phyloP scores from a whole-genome alignment of 768 basidiomycete genomes.

The Coprinopsis strossmayeri region DNA sequence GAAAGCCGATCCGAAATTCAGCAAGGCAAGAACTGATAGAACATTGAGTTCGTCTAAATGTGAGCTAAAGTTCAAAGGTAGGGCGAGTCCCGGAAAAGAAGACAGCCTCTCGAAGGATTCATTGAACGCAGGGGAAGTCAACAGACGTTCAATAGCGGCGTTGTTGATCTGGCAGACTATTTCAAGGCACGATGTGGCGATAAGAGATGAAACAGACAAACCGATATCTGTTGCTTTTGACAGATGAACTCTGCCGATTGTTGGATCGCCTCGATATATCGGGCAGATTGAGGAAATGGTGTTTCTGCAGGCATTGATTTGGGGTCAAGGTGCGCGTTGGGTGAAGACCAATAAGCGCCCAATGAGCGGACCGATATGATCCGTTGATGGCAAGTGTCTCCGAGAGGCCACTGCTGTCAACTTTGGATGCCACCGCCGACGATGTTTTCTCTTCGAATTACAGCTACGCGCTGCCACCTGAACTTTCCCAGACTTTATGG shows the following conservation, averaged over 20 bases:
- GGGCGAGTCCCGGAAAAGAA: conserved; percentile 56
- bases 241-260: too few relatives aligned
- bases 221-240: conserved; percentile 41
- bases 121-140: conserved; percentile 60
- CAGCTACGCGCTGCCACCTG: background rate
- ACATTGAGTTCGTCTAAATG: conserved; percentile 73
- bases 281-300: too few relatives aligned
- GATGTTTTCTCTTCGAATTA: background rate
- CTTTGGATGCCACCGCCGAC: background rate
- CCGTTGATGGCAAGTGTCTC: background rate
- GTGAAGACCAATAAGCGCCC: too few relatives aligned
- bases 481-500: background rate
- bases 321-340: too few relatives aligned
- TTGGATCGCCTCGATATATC: too few relatives aligned
- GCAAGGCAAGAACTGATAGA: conserved; percentile 66
- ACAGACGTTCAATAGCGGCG: conserved; percentile 51
- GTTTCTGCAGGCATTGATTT: too few relatives aligned
- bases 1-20: conserved; percentile 84
- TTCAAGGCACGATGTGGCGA: too few relatives aligned
- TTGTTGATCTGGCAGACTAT: conserved; percentile 65
- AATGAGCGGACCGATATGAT: background rate
- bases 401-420: too few relatives aligned
- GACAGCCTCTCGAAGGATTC: conserved; percentile 58
- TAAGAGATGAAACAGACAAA: conserved; percentile 24
- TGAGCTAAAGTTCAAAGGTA: conserved; percentile 78